Conservation (phyloP, 257 asterid species). For the Solanum acaule region DNA sequence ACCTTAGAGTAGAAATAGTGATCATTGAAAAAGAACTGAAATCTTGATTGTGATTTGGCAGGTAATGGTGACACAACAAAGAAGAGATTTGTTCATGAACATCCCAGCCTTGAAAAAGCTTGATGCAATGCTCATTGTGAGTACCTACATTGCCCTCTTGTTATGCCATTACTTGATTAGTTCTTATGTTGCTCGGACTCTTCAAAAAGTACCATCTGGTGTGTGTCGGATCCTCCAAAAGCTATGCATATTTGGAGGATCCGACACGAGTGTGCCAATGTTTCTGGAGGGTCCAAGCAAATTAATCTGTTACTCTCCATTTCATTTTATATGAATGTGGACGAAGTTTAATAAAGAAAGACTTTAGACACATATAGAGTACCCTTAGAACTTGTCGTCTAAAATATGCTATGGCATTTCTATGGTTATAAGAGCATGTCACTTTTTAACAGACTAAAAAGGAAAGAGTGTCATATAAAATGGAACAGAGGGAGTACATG, state of each 20-base stretch:
- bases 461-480: not conserved
- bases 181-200: not conserved
- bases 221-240: not conserved
- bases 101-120: conserved; percentile 79
- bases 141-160: conserved; percentile 4
- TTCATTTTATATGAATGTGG: not conserved
- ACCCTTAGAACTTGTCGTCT: not conserved
- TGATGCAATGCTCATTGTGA: conserved; percentile 67
- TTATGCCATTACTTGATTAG: not conserved
- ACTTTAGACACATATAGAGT: not conserved
- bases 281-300: not conserved
- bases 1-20: not conserved
- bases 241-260: not conserved
- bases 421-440: not conserved
- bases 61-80: conserved; percentile 81
- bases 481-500: not conserved
- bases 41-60: conserved; percentile 6
- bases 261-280: not conserved
- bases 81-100: conserved; percentile 54
- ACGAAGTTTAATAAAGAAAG: not conserved
- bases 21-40: not conserved
- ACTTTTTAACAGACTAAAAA: not conserved
- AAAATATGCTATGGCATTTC: not conserved
- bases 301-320: not conserved
- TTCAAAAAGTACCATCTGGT: not conserved